Evolutionary conservation across 2,329 filamentous ascomycete species (phyloP), one percentile per base, ranked within the genome.

Genomic region (Alternaria solani): DNA sequence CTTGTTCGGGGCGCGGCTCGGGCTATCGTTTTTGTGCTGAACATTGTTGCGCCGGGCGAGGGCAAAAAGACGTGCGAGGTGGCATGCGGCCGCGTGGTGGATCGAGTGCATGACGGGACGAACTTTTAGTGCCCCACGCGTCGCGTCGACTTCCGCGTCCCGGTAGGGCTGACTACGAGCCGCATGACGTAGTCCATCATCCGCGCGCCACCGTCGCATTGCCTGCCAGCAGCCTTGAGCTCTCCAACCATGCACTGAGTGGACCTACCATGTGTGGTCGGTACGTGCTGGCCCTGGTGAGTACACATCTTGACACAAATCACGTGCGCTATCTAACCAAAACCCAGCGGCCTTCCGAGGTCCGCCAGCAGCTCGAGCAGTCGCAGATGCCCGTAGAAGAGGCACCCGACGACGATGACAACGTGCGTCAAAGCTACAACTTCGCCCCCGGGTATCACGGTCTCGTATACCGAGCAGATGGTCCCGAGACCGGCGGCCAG

Each of bases 381-480:
- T 86, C 93, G 69, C 84, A 89, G 62, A 91, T 96, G 87, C 86
- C 85, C 2, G 88, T 92, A 3, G 84, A 89, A 58, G 87, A 93
- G 57, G 88, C 86, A 1, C 91, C 92, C 0, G 85, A 86, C 4
- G 92, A 96, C 68, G 87, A 92, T 18, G 36, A 43, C 28, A 86
- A 82, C 47, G 81, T 88, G 34, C 87, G 91, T 38, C 91, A 92
- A 73, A 93, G 87, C 36, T 97, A 96, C 81, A 98, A 98, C 77
- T 96, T 99, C 75, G 93, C 94, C 0, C 95, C 95, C 0, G 91
- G 94, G 0, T 91, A 93, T 63, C 85, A 91, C 72, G 94, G 95
- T 34, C 83, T 95, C 25, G 91, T 98, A 26, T 97, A 96, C 75
- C 88, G 93, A 60, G 92, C 92, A 34, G 88, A 93, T 52, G 85